These are phyloP conservation scores for Talaromyces funiculosus DNA, from an alignment of 2,329 filamentous ascomycete species.

Conservation along the genomic window DNA sequence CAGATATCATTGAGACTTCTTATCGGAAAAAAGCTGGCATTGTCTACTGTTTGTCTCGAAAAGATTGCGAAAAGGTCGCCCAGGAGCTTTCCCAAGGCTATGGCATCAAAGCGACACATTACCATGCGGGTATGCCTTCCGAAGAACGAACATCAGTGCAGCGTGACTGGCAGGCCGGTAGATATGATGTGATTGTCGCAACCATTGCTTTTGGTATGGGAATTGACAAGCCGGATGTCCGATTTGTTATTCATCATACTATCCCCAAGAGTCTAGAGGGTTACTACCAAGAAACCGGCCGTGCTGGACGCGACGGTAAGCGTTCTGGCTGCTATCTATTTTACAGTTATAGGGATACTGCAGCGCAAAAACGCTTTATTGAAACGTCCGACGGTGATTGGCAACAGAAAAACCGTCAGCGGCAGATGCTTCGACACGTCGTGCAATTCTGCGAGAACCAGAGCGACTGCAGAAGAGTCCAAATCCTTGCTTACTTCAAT, in stretches of 20 bases:
- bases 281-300: slow-evolving; percentile 96
- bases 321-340: slow-evolving; percentile 85
- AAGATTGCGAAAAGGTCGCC: slow-evolving; percentile 75
- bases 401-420: slow-evolving; percentile 78
- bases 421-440: slow-evolving; percentile 78
- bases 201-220: slow-evolving; percentile 99
- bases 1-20: slow-evolving; percentile 58
- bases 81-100: slow-evolving; percentile 55
- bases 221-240: slow-evolving; percentile 96
- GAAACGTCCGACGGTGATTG: slow-evolving; percentile 67
- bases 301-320: slow-evolving; percentile 85
- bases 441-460: slow-evolving; percentile 85
- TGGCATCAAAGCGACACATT: slow-evolving; percentile 71
- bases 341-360: slow-evolving; percentile 74
- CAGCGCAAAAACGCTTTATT: slow-evolving; percentile 72
- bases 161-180: slow-evolving; percentile 72
- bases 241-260: slow-evolving; percentile 90
- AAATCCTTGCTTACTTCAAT: slow-evolving; percentile 90
- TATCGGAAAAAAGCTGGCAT: slow-evolving; percentile 76
- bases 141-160: slow-evolving; percentile 67
- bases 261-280: slow-evolving; percentile 94
- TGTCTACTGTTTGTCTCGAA: slow-evolving; percentile 84
- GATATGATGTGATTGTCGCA: slow-evolving; percentile 83
- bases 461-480: slow-evolving; percentile 77
- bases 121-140: slow-evolving; percentile 73